Evolutionary conservation across 305 asterid species (phyloP), one percentile per base, ranked within the genome.

Genomic region (Petunia hybrid): DNA sequence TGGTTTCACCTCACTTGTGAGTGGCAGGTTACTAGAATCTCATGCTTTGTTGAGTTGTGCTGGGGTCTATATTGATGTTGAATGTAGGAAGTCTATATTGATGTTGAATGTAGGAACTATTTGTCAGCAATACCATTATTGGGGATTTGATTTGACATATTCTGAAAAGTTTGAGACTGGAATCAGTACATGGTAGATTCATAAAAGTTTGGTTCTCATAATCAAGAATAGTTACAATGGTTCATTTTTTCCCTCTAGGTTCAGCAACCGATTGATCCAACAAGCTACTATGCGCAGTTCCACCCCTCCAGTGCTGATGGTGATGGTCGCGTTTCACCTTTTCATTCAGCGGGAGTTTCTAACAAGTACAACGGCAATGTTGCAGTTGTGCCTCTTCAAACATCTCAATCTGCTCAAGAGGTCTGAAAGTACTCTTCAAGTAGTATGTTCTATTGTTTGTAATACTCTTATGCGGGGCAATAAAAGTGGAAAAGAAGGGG

Each of bases 271-370:
- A 80, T 89, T 87, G 99, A 94, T 85, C 98, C 94, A 66, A 88
- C 97, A 45, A 89, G 85, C 86, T 94, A 91, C 82, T 91, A 92
- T 85, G 91, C 97, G 48, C 99, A 94, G 82, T 83, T 87, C 82
- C 90, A 91, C 89, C 93, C 91, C 76, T 78, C 97, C 35, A 88
- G 92, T 79, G 81, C 86, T 82, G 99, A 95, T 69, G 82, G 77
- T 84, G 97, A 95, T 85, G 97, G 97, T 36, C 97, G 92, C 74
- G 86, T 89, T 82, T 95, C 97, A 55, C 97, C 98, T 55, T 91
- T 91, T 83, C 93, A 85, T 77, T 76, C 95, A 69, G 87, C 88
- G 71, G 97, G 90, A 84, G 87, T 88, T 81, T 89, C 90, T 60
- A 90, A 84, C 87, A 92, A 95, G 89, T 88, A 83, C 84, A 91